phyloP scores from a whole-genome alignment of 2,329 filamentous ascomycete genomes.

The Neofusicoccum cordaticola region DNA sequence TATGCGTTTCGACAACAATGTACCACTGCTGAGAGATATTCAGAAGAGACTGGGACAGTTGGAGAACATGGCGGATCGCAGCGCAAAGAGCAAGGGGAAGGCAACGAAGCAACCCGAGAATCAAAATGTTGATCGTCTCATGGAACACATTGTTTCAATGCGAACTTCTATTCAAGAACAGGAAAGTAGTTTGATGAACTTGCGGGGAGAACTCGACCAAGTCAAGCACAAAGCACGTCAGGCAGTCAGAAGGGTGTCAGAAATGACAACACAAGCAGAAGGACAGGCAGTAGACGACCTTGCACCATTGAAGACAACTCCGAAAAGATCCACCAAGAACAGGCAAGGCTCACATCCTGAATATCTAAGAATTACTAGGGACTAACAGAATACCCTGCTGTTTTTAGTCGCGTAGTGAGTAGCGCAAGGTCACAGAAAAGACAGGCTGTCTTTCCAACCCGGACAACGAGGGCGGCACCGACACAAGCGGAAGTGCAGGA shows the following conservation, averaged over 20 bases:
- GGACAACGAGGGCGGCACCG: background rate
- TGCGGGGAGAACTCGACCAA: background rate
- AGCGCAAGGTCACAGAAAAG: background rate
- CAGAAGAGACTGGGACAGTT: constrained; percentile 3
- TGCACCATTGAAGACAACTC: background rate
- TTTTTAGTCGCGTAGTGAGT: background rate
- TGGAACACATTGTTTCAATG: background rate
- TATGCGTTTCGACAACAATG: background rate
- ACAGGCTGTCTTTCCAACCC: background rate
- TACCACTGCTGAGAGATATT: background rate
- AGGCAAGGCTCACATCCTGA: background rate
- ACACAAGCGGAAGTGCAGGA: background rate
- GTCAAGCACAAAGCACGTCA: background rate
- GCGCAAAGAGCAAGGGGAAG: background rate
- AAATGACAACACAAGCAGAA: background rate
- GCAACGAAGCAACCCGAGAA: background rate
- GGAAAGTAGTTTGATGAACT: background rate
- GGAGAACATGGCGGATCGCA: background rate
- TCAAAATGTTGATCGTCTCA: background rate
- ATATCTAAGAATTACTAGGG: background rate
- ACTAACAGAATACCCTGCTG: background rate
- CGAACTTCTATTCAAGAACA: background rate
- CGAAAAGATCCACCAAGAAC: background rate
- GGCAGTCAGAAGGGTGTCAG: background rate
- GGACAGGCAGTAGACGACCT: too few relatives aligned